Percentiles rank a stretch among this genome's conserved stretches.
Conservation (phyloP, 495 filamentous ascomycete genomes). For the Opeltia flavorubescens region DNA sequence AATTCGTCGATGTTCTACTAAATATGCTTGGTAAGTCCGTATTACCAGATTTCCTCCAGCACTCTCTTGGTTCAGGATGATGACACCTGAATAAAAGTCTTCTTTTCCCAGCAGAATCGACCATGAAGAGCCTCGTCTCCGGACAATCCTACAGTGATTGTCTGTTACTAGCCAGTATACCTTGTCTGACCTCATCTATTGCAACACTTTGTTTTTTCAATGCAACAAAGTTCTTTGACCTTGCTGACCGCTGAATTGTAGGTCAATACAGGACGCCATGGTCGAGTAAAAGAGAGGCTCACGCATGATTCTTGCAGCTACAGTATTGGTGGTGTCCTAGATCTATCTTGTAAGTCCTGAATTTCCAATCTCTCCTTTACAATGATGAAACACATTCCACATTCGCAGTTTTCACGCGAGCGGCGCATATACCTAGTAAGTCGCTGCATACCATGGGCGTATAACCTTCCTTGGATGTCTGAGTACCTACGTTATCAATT, state of each 20-base stretch:
- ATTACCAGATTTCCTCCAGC: not conserved
- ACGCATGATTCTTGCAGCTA: too few relatives aligned
- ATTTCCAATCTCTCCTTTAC: conserved; percentile 7
- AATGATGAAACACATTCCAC: conserved; percentile 33
- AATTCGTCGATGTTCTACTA: too few relatives aligned
- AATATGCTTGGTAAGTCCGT: too few relatives aligned
- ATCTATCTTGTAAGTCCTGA: not conserved
- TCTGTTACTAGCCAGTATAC: conserved; percentile 98
- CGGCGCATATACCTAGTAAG: conserved; percentile 30
- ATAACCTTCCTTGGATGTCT: conserved; percentile 36
- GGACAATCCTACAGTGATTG: conserved; percentile 53
- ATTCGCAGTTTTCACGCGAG: conserved; percentile 38
- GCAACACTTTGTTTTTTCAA: not conserved
- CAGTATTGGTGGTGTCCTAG: not conserved
- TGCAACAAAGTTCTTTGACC: too few relatives aligned
- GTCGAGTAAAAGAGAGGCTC: too few relatives aligned
- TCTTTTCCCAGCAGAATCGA: conserved; percentile 92
- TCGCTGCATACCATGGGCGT: conserved; percentile 26
- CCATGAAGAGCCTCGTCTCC: conserved; percentile 71
- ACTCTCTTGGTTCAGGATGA: conserved; percentile 40
- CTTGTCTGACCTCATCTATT: conserved; percentile 55
- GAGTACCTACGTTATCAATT: conserved; percentile 10
- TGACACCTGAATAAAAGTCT: conserved; percentile 71
- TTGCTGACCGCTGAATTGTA: too few relatives aligned
- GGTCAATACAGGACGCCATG: too few relatives aligned